Conservation (phyloP, 192 early-diverging fungal genomes). For the Backusella tarrabulga region DNA sequence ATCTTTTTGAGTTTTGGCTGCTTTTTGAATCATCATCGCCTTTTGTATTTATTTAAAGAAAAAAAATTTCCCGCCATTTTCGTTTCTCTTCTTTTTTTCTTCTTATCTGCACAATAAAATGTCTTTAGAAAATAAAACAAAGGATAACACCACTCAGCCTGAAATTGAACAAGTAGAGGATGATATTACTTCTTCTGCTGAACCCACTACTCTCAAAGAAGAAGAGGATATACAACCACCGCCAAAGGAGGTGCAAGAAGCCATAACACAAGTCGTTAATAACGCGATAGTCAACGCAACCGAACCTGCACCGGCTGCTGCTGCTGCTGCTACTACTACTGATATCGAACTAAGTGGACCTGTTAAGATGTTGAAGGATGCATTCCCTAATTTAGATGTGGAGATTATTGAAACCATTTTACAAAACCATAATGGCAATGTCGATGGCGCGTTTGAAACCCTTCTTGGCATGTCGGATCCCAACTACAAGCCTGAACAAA, state of each 20-base stretch:
- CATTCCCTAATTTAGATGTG: constrained; percentile 50
- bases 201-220: neutral
- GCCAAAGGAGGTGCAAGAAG: neutral
- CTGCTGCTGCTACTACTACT: neutral
- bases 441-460: constrained; percentile 47
- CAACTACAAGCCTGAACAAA: constrained; percentile 40
- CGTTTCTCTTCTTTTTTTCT: neutral
- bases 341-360: neutral
- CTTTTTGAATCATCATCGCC: neutral
- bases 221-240: neutral
- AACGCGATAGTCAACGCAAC: neutral
- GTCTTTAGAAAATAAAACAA: neutral
- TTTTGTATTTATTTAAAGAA: neutral
- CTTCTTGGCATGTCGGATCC: constrained; percentile 54
- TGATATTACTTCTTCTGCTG: neutral
- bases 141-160: neutral
- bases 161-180: neutral
- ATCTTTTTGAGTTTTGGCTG: neutral
- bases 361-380: constrained; percentile 36
- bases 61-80: constrained; percentile 4
- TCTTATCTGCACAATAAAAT: neutral
- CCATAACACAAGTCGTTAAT: neutral
- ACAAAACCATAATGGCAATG: constrained; percentile 40
- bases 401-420: constrained; percentile 49
- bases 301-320: neutral